Evolutionary conservation across 73 alveolate genomes (phyloP).

Genomic region (Paraurostyla sp.): DNA sequence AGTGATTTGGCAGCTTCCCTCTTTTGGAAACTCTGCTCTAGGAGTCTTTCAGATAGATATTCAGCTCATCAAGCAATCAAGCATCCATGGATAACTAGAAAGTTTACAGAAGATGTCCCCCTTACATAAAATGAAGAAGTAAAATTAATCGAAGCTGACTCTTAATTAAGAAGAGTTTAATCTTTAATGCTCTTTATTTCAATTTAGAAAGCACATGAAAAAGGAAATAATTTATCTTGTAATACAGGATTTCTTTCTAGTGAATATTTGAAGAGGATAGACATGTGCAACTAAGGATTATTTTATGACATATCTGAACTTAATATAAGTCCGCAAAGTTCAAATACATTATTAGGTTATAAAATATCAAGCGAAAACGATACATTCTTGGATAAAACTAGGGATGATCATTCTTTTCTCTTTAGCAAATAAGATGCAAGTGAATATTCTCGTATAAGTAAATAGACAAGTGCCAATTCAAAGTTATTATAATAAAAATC

Average conservation of each 20-base stretch:
- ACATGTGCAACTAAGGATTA: neutral
- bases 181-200: conserved; percentile 27
- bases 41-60: conserved; percentile 89
- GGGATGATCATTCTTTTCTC: neutral
- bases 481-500: neutral
- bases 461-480: neutral
- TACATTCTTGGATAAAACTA: neutral
- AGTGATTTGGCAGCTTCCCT: conserved; percentile 83
- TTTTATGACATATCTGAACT: neutral
- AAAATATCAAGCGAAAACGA: too few species aligned
- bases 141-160: conserved; percentile 32
- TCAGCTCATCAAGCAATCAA: conserved; percentile 82
- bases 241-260: neutral
- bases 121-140: conserved; percentile 79
- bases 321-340: neutral
- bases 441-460: neutral
- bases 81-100: conserved; percentile 96
- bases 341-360: neutral
- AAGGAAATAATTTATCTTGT: neutral
- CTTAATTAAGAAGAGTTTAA: conserved; percentile 3
- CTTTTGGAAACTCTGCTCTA: conserved; percentile 79
- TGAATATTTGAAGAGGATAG: neutral
- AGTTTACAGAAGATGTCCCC: conserved; percentile 77
- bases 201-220: neutral
- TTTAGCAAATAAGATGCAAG: conserved; percentile 2